Evolutionary conservation across 805 yeast genomes (phyloP).

Genomic region (Zygosaccharomyces pseudorouxii): DNA sequence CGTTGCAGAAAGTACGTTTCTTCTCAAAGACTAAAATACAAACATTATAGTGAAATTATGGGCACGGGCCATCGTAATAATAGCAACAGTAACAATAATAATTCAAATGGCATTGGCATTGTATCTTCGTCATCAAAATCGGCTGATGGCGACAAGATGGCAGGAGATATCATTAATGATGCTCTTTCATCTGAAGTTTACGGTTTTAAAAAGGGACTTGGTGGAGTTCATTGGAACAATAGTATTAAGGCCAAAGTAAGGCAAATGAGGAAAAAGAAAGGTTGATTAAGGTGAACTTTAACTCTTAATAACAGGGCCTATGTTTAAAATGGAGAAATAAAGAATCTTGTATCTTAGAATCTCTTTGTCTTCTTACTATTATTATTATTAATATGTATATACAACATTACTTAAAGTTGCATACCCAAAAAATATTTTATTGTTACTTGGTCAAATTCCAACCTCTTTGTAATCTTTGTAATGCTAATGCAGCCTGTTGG

Average conservation of each 20-base stretch:
- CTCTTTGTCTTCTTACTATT: background rate
- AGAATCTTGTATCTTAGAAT: constrained; percentile 12
- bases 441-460: constrained; percentile 36
- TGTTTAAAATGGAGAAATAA: constrained; percentile 49
- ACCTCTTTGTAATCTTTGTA: constrained; percentile 38
- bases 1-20: constrained; percentile 75
- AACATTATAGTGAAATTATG: constrained; percentile 24
- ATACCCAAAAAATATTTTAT: constrained; percentile 5
- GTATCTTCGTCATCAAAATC: constrained; percentile 3
- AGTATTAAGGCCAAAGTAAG: constrained; percentile 53
- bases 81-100: background rate
- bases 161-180: constrained; percentile 30
- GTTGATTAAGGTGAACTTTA: background rate
- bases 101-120: constrained; percentile 4
- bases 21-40: constrained; percentile 47
- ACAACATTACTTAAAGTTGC: background rate
- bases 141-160: constrained; percentile 10
- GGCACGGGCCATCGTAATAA: constrained; percentile 11
- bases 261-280: constrained; percentile 35
- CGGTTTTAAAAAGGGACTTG: constrained; percentile 39
- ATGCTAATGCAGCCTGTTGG: constrained; percentile 27
- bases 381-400: constrained; percentile 1
- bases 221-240: constrained; percentile 62
- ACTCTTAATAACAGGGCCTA: constrained; percentile 40
- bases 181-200: constrained; percentile 40